Conservation (phyloP, 2,329 filamentous ascomycete genomes). For the Colletotrichum lindemuthianum region DNA sequence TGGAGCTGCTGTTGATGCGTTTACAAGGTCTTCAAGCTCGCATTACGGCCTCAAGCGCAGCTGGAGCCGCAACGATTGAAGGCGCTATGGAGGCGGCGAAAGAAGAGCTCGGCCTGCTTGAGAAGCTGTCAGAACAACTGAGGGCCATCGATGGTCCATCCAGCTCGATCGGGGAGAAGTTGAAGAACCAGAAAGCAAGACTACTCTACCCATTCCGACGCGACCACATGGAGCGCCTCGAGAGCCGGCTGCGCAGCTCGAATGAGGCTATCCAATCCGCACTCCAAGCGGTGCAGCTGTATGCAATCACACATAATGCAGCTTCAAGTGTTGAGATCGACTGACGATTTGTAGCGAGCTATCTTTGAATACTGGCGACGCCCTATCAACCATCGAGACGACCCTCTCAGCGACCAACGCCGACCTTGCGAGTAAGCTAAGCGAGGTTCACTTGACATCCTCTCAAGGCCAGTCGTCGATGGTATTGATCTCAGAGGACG, state of each 20-base stretch:
- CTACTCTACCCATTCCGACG: background rate
- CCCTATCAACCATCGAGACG: background rate
- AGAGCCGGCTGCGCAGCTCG: background rate
- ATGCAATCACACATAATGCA: background rate
- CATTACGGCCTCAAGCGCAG: rapidly evolving
- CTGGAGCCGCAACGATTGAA: background rate
- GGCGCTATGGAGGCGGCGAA: background rate
- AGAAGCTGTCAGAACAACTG: background rate
- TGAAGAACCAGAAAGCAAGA: background rate
- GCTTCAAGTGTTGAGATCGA: background rate
- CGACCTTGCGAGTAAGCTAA: background rate
- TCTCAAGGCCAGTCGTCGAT: background rate
- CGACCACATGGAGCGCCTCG: background rate
- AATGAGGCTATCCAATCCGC: background rate
- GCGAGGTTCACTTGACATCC: conserved; percentile 1
- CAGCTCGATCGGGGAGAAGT: background rate
- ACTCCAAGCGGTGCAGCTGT: background rate
- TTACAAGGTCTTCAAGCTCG: background rate
- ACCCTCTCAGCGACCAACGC: background rate
- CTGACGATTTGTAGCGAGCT: background rate
- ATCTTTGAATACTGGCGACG: background rate
- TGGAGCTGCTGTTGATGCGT: background rate
- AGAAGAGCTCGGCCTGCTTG: background rate
- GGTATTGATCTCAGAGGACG: background rate
- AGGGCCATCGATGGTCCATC: no score